A percentile compares a stretch with the other conserved stretches of the same genome.
Evolutionary conservation across 495 filamentous ascomycete genomes (phyloP).

Genomic region (Margaritispora aquatica): DNA sequence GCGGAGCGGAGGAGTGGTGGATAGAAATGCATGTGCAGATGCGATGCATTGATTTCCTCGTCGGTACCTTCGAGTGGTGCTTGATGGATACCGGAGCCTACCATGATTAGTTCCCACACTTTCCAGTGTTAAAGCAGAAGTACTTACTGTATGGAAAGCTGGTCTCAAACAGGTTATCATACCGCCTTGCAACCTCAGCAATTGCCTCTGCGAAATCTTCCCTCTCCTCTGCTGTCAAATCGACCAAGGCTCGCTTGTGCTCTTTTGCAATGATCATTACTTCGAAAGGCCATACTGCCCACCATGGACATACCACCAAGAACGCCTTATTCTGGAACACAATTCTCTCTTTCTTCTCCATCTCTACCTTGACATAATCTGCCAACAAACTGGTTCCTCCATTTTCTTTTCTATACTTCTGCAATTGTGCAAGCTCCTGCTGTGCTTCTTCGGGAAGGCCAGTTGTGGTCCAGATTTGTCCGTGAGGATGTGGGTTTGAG

Average conservation of each 20-base stretch:
- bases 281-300: constrained; percentile 96
- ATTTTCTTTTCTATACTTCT: constrained; percentile 67
- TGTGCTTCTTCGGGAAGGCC: constrained; percentile 81
- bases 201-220: constrained; percentile 72
- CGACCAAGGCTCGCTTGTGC: constrained; percentile 75
- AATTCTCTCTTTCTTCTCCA: constrained; percentile 72
- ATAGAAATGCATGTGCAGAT: constrained; percentile 97
- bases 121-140: background rate
- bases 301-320: constrained; percentile 88
- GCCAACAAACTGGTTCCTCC: constrained; percentile 66
- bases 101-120: background rate
- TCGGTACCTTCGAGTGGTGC: constrained; percentile 80
- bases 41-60: constrained; percentile 78
- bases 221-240: constrained; percentile 64
- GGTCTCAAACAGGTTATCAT: constrained; percentile 96
- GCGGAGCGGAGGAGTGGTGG: constrained; percentile 89
- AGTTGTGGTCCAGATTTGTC: constrained; percentile 93
- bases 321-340: constrained; percentile 83
- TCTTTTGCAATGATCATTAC: constrained; percentile 81
- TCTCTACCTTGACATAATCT: constrained; percentile 83
- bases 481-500: constrained; percentile 97
- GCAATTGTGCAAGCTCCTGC: constrained; percentile 68
- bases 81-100: constrained; percentile 82
- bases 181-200: constrained; percentile 78
- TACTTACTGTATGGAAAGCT: constrained; percentile 82